Evolutionary conservation across 2,329 filamentous ascomycete species (phyloP).

Genomic region (Coniella vitis): DNA sequence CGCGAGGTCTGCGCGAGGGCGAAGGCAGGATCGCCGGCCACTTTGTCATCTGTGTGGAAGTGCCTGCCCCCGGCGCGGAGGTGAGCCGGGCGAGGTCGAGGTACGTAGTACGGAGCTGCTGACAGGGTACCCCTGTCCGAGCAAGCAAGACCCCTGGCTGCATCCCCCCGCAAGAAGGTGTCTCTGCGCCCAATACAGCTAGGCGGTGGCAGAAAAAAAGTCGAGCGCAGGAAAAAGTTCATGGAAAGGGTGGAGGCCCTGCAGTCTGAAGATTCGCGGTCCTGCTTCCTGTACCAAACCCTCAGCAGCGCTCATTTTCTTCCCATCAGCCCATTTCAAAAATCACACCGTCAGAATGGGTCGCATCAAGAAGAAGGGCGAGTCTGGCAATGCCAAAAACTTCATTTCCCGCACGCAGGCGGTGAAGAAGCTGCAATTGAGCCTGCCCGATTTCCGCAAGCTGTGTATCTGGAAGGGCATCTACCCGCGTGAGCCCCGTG

Average conservation of each 20-base stretch:
- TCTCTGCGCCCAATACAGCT: not conserved
- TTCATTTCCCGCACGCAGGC: slow-evolving; percentile 97
- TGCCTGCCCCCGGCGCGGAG: not conserved
- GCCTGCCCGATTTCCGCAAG: slow-evolving; percentile 92
- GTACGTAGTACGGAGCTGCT: not conserved
- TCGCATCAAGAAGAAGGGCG: slow-evolving; percentile 86
- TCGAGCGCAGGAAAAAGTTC: slow-evolving; percentile 20
- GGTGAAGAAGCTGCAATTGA: slow-evolving; percentile 95
- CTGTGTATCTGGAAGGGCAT: slow-evolving; percentile 99
- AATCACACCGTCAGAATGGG: slow-evolving; percentile 42
- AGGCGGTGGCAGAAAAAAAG: slow-evolving; percentile 17
- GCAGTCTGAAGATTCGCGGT: not conserved
- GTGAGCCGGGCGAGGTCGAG: no score
- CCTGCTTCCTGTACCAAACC: not conserved
- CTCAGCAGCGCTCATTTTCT: slow-evolving; percentile 11
- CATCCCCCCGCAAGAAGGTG: not conserved
- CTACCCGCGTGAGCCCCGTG: slow-evolving; percentile 93
- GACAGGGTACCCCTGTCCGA: not conserved
- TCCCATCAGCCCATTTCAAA: not conserved
- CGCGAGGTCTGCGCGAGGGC: not conserved
- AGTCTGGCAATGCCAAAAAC: slow-evolving; percentile 91
- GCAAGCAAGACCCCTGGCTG: not conserved
- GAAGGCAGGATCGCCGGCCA: not conserved
- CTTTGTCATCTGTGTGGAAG: slow-evolving; percentile 4
- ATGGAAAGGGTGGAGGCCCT: slow-evolving; percentile 21